Base-by-base conservation (phyloP, 2,329 filamentous ascomycete species). In the Lasiodiplodia theobromae region DNA sequence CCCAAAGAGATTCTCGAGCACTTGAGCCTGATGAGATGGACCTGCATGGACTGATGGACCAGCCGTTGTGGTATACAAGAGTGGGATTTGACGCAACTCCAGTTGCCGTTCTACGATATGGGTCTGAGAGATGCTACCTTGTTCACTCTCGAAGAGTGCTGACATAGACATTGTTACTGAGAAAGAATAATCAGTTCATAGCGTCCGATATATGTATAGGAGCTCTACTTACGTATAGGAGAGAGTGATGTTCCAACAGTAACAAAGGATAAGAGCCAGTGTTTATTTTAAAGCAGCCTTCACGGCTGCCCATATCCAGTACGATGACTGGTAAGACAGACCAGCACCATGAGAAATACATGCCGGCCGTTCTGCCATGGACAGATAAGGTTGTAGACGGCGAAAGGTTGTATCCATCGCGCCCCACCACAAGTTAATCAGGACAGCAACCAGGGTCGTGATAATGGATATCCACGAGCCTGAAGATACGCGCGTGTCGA, bases 371-470 rank as follows among this genome's bases (percentile, higher is more conserved):
- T 44, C 40, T 3, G 40, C 40, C 40, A 44, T 73, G 6, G 73
- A 34, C 18, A 75, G 70, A 52, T 73, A 75, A 1, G 73, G 72
- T 56, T 75, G 71, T 11, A 73, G 68, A 6, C 69, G 66, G 10
- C 73, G 71, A 18, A 73, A 71, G 0, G 71, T 72, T 16, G 44
- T 54, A 37, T 74, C 73, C 1, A 75, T n/a, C 28, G 72, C 70
- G 58, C 72, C 72, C 73, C 73, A 75, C 72, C 72, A 75, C 6
- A 75, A 38, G 6, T 70, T 68, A 49, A 73, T 68, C 3, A 60
- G 49, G 12, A 74, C 71, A 67, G 40, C 40, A n/a, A 44, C 18
- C 6, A 44, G 18, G 14, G 40, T 44, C 18, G 40, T 18, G 8
- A 18, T 44, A 16, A 44, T 18, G 2, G 40, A 16, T 18, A 44